Evolutionary conservation across 2,329 filamentous ascomycete species (phyloP), one percentile per base, ranked within the genome.

Genomic region (Fusarium agapanthi): DNA sequence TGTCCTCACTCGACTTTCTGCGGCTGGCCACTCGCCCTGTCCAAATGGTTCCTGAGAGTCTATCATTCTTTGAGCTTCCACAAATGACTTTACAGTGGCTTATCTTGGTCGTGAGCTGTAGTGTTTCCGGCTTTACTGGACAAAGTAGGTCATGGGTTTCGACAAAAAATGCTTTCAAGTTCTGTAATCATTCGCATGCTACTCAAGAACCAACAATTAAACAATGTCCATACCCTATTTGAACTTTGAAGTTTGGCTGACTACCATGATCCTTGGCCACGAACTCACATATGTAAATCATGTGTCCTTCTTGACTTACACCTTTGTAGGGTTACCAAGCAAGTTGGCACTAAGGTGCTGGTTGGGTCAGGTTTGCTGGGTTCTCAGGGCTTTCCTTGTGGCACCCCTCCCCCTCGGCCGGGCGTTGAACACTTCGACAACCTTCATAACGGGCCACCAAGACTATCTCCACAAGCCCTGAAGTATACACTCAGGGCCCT

Each of bases 241-340:
- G 41, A 67, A 56, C 40, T 43, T 48, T 58, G 40, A 35, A 40
- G 44, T 43, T 67, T 69, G 56, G 44, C 58, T 63, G 41, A 51
- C 41, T 62, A 45, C 44, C 53, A 41, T 55, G 50, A 72, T 69
- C 67, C 67, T 60, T 69, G 69, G 48, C 47, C 54, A 53, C 62
- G 68, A 72, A 74, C 26, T 48, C 55, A 47, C 67, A 70, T 68
- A 62, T 57, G 56, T 65, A 59, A 71, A 68, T 76, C 74, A 76
- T 71, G 72, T 74, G 67, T 64, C 48, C 71, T 72, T 74, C 61
- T 62, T 66, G 59, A 65, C 67, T 69, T 56, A 67, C 65, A 67
- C 71, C 58, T 59, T 69, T 61, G 74, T 74, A 76, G 68, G 70
- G 74, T 75, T 75, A 68, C 71, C 61, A 72, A 71, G 68, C 63